phyloP scores from a whole-genome alignment of 805 yeast species.

The Candida glaebosa region DNA sequence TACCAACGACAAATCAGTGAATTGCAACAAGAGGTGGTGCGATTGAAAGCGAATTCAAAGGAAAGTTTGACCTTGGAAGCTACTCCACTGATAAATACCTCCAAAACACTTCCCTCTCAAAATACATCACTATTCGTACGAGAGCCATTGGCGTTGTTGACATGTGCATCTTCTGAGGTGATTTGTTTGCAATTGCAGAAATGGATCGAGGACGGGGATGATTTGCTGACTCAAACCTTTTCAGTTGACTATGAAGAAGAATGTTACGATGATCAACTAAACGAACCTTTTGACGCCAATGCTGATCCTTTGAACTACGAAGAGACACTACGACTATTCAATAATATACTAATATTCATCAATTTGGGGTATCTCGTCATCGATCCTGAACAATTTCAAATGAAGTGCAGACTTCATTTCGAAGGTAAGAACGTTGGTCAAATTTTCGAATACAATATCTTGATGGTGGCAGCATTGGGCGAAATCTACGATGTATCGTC shows the following conservation, averaged over 20 bases:
- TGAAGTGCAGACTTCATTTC: constrained; percentile 12
- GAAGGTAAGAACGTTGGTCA: constrained; percentile 8
- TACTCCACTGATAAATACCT: too few species aligned
- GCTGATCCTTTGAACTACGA: constrained; percentile 1
- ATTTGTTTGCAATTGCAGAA: constrained; percentile 17
- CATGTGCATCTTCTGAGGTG: constrained; percentile 23
- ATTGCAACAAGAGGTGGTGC: constrained; percentile 9
- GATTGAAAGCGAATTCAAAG: background rate
- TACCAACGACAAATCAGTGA: constrained; percentile 13
- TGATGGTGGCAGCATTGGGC: constrained; percentile 22
- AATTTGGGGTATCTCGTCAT: constrained; percentile 24
- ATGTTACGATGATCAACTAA: constrained; percentile 13
- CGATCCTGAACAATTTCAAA: constrained; percentile 17
- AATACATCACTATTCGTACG: background rate
- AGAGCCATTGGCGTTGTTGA: constrained; percentile 12
- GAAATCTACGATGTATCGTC: constrained; percentile 14
- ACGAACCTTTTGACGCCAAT: background rate
- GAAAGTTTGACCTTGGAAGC: background rate
- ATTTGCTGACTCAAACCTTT: constrained; percentile 18
- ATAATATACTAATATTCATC: constrained; percentile 16
- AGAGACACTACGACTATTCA: constrained; percentile 7
- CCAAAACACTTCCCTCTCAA: background rate
- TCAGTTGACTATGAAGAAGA: constrained; percentile 21
- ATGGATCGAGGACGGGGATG: constrained; percentile 15
- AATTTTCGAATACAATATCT: constrained; percentile 16